Percentiles rank a stretch among this genome's conserved stretches.
Conservation (phyloP, 306 rosid species). For the Inga laurina region DNA sequence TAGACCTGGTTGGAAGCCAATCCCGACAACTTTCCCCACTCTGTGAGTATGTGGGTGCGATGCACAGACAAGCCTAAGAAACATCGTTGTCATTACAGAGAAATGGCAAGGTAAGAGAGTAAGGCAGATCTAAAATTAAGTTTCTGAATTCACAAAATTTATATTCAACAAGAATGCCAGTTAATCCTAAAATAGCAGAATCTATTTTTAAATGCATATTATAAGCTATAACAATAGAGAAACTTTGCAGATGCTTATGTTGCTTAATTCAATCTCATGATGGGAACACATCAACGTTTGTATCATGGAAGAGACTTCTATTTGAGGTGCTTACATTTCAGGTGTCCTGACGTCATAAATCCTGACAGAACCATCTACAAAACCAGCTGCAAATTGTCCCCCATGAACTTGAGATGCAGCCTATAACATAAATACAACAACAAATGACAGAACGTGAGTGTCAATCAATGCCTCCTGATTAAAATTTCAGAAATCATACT, state of each 20-base stretch:
- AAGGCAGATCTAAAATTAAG: background rate
- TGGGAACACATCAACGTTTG: background rate
- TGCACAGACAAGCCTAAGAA: slow-evolving; percentile 75
- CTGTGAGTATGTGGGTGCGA: slow-evolving; percentile 67
- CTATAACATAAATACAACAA: slow-evolving; percentile 40
- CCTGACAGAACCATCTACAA: slow-evolving; percentile 84
- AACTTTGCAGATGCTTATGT: background rate
- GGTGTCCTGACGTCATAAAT: slow-evolving; percentile 87
- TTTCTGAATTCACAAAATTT: background rate
- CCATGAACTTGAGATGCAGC: slow-evolving; percentile 98
- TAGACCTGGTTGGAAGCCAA: slow-evolving; percentile 97
- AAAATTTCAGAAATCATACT: background rate
- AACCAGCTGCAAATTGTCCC: slow-evolving; percentile 96
- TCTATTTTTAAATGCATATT: background rate
- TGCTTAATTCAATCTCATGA: slow-evolving; percentile 19
- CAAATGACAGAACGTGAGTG: background rate
- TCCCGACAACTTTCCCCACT: slow-evolving; percentile 87
- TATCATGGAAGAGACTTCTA: slow-evolving; percentile 10
- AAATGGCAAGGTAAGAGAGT: background rate
- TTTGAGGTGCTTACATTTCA: slow-evolving; percentile 64
- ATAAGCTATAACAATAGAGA: slow-evolving; percentile 11
- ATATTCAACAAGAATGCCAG: background rate
- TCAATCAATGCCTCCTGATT: background rate
- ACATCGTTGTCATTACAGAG: slow-evolving; percentile 18
- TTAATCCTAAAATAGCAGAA: slow-evolving; percentile 1